phyloP scores from a whole-genome alignment of 768 basidiomycete genomes.

The Cystofilobasidium ferigula region DNA sequence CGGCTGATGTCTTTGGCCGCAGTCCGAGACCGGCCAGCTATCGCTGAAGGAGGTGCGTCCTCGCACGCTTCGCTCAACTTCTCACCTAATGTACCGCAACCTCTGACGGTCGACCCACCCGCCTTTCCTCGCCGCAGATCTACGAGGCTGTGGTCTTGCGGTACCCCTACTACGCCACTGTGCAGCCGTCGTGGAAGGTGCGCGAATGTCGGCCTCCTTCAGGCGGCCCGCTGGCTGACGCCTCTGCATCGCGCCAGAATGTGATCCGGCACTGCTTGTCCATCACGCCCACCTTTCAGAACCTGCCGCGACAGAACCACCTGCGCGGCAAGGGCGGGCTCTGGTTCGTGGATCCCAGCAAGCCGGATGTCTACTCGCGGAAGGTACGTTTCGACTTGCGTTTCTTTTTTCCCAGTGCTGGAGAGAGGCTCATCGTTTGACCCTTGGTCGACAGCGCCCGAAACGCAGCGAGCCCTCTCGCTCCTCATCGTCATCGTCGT shows the following conservation, averaged over 20 bases:
- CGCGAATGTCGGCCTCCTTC: background rate
- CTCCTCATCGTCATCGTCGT: too few relatives aligned
- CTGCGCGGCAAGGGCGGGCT: background rate
- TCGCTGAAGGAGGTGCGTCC: background rate
- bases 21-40: background rate
- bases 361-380: background rate
- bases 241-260: background rate
- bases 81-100: too few relatives aligned
- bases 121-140: background rate
- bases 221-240: background rate
- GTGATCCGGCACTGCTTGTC: conserved; percentile 1
- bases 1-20: background rate
- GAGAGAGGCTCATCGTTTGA: too few relatives aligned
- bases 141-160: background rate
- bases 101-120: background rate
- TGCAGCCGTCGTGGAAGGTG: background rate
- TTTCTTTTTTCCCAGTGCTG: too few relatives aligned
- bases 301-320: background rate
- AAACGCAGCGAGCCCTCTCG: too few relatives aligned
- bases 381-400: background rate
- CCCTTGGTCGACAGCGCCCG: too few relatives aligned
- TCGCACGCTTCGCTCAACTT: background rate
- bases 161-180: background rate
- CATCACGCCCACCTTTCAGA: conserved; percentile 1
- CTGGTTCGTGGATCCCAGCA: background rate